Evolutionary conservation across 352 stramenopile species (phyloP).

Genomic region (Globisporangium abappressorium): DNA sequence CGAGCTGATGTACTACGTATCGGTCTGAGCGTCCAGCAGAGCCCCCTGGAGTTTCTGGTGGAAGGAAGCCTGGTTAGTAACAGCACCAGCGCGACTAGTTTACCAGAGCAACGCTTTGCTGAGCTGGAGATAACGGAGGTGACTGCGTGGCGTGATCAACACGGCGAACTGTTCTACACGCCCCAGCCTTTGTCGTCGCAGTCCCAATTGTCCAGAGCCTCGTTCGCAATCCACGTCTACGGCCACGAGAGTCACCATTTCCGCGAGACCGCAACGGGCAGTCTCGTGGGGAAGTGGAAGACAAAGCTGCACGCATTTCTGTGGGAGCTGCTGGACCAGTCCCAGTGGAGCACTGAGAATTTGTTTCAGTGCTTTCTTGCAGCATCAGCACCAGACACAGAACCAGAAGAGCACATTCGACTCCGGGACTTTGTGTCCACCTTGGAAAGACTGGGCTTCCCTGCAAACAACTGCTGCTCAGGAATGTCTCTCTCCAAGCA

Average conservation of each 20-base stretch:
- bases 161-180: slow-evolving; percentile 35
- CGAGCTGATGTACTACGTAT: not conserved
- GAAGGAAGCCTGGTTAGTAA: not conserved
- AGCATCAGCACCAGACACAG: not conserved
- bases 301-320: slow-evolving; percentile 26
- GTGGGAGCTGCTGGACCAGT: slow-evolving; percentile 20
- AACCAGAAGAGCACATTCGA: slow-evolving; percentile 1
- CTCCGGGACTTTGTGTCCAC: slow-evolving; percentile 17
- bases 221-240: slow-evolving; percentile 16
- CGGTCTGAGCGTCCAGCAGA: slow-evolving; percentile 3
- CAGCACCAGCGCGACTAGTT: not conserved
- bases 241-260: slow-evolving; percentile 35
- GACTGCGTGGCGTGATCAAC: slow-evolving; percentile 22
- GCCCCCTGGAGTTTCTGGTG: slow-evolving; percentile 6
- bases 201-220: not conserved
- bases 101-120: no score
- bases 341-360: slow-evolving; percentile 16
- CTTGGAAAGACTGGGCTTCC: slow-evolving; percentile 19
- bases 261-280: slow-evolving; percentile 24
- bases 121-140: slow-evolving; percentile 14
- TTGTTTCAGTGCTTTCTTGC: slow-evolving; percentile 22
- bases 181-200: slow-evolving; percentile 13
- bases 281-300: slow-evolving; percentile 22
- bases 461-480: not conserved
- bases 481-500: slow-evolving; percentile 23